phyloP scores from a whole-genome alignment of 768 basidiomycete genomes.

The Trichaptum fuscoviolaceum region DNA sequence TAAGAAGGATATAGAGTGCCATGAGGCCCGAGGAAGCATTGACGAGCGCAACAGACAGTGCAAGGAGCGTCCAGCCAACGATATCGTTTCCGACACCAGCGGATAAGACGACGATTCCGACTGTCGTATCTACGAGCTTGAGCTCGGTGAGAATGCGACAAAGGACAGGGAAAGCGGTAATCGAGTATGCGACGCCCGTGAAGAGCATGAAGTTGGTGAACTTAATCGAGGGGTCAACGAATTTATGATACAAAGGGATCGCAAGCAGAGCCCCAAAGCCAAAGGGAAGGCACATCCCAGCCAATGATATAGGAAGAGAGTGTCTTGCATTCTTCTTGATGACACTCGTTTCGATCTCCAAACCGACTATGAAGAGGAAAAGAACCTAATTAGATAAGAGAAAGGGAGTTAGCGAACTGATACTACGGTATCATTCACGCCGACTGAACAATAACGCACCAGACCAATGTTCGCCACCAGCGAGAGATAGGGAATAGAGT shows the following conservation, averaged over 20 bases:
- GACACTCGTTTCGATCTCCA: slow-evolving; percentile 79
- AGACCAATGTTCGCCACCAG: slow-evolving; percentile 88
- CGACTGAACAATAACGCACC: slow-evolving; percentile 25
- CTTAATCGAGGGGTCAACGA: slow-evolving; percentile 58
- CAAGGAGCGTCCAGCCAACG: slow-evolving; percentile 83
- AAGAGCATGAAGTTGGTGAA: slow-evolving; percentile 95
- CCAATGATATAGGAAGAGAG: slow-evolving; percentile 65
- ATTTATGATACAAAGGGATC: slow-evolving; percentile 66
- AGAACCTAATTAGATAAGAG: slow-evolving; percentile 28
- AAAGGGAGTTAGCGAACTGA: not conserved
- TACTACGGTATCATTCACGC: not conserved
- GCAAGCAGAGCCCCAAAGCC: slow-evolving; percentile 72
- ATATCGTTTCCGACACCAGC: slow-evolving; percentile 91
- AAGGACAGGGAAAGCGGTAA: slow-evolving; percentile 82
- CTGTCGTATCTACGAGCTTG: slow-evolving; percentile 84
- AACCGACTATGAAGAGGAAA: slow-evolving; percentile 89
- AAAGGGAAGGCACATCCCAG: slow-evolving; percentile 86
- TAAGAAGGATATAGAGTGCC: slow-evolving; percentile 80
- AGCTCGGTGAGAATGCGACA: slow-evolving; percentile 88
- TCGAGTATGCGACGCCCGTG: slow-evolving; percentile 85
- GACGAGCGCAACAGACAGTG: slow-evolving; percentile 87
- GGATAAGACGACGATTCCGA: slow-evolving; percentile 89
- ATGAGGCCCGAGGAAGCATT: slow-evolving; percentile 80
- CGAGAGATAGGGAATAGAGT: slow-evolving; percentile 70
- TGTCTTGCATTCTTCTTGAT: slow-evolving; percentile 73